Base-by-base conservation (phyloP, 345 rosid species). In the Cochlearia excelsa region DNA sequence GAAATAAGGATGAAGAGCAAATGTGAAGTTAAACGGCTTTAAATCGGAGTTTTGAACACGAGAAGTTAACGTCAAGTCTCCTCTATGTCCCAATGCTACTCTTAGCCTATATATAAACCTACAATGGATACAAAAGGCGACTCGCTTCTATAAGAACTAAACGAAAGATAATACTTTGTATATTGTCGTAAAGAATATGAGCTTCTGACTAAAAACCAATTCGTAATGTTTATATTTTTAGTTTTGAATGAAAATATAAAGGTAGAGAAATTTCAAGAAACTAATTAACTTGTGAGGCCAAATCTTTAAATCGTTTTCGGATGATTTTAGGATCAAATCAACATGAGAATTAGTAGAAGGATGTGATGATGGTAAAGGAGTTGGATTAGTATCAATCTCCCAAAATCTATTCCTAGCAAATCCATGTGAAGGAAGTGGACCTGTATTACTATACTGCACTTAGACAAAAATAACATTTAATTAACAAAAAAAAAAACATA, bases 221-320 rank as follows among this genome's bases (percentile, higher is more conserved):
- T n/a, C n/a, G n/a, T n/a, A n/a, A n/a, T n/a, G n/a, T n/a, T n/a
- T n/a, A n/a, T n/a, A n/a, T 28, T 28, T n/a, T n/a, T n/a, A n/a
- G n/a, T n/a, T n/a, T n/a, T n/a, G n/a, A n/a, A n/a, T n/a, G n/a
- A n/a, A n/a, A n/a, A n/a, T n/a, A n/a, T n/a, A n/a, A n/a, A n/a
- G 48, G 9, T n/a, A 30, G 9, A 39, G n/a, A 39, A 9, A 40
- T 54, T 50, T 50, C 34, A 62, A 61, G 55, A 48, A 33, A 44
- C 63, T n/a, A n/a, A n/a, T n/a, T 68, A 67, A 86, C 96, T 86
- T 88, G 64, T 88, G 82, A 57, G 98, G 90, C 95, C 98, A 91
- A 57, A 81, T 78, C 75, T 86, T 88, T 52, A 69, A 43, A 54
- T 84, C 98, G 5, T 79, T 95, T 48, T 79, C 70, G 58, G 88